Conservation (phyloP, 2,329 filamentous ascomycete genomes). For the Sarocladiaceae sp. region DNA sequence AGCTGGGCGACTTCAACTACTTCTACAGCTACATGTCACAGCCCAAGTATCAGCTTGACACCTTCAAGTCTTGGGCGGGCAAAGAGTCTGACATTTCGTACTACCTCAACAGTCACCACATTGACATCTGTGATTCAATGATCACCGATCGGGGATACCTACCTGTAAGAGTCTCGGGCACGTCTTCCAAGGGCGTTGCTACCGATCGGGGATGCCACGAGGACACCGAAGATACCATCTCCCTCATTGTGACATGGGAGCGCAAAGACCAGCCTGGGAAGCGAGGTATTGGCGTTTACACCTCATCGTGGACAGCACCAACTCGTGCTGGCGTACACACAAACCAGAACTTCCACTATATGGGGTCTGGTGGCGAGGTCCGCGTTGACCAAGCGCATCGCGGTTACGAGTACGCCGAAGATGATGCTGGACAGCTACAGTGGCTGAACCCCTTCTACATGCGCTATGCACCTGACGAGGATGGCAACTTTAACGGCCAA, state of each 20-base stretch:
- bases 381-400: conserved; percentile 90
- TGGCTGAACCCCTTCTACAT: conserved; percentile 97
- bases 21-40: conserved; percentile 97
- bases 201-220: conserved; percentile 72
- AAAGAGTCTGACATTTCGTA: conserved; percentile 91
- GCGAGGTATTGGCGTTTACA: conserved; percentile 84
- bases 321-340: conserved; percentile 92
- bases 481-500: conserved; percentile 90
- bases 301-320: conserved; percentile 90
- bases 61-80: conserved; percentile 92
- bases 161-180: conserved; percentile 75
- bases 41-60: conserved; percentile 86
- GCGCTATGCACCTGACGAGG: conserved; percentile 90
- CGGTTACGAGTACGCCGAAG: conserved; percentile 91
- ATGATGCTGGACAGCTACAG: conserved; percentile 62
- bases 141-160: conserved; percentile 67
- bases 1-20: conserved; percentile 93
- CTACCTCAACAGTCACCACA: conserved; percentile 92
- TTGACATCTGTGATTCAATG: conserved; percentile 92
- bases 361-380: conserved; percentile 79
- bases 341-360: conserved; percentile 96
- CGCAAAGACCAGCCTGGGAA: conserved; percentile 65
- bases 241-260: conserved; percentile 83
- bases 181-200: conserved; percentile 74
- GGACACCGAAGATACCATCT: conserved; percentile 89